Evolutionary conservation across 2,329 filamentous ascomycete genomes (phyloP).

Genomic region (Ophiobolus disseminans): DNA sequence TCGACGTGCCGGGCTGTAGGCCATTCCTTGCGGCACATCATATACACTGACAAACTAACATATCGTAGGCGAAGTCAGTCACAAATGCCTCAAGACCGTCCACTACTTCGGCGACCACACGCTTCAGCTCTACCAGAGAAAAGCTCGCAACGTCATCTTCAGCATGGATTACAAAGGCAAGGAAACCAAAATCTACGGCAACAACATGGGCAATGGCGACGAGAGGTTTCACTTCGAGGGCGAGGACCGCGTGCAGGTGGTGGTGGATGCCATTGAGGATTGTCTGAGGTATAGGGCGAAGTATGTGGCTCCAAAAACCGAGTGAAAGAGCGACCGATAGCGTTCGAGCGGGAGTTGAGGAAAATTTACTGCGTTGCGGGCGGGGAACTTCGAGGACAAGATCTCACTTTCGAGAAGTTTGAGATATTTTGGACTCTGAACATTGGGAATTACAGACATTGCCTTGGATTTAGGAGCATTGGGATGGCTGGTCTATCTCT

Average conservation of each 20-base stretch:
- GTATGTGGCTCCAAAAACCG: neutral
- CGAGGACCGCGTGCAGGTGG: neutral
- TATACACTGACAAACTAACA: neutral
- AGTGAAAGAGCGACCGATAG: too few species aligned
- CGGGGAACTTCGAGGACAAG: too few species aligned
- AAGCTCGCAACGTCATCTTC: neutral
- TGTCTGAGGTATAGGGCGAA: neutral
- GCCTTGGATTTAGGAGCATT: too few species aligned
- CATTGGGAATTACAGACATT: too few species aligned
- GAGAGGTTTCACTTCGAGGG: neutral
- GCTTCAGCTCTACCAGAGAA: neutral
- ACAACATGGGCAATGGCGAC: neutral
- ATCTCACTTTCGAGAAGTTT: too few species aligned
- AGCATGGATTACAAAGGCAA: neutral
- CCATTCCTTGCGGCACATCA: neutral
- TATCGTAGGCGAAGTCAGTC: neutral
- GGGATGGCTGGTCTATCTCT: too few species aligned
- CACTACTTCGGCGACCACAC: neutral
- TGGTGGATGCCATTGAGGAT: neutral
- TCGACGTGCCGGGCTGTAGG: neutral
- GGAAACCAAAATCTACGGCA: neutral
- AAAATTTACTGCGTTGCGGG: too few species aligned
- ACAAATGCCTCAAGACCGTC: neutral
- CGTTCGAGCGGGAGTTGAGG: too few species aligned
- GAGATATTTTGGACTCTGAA: too few species aligned